phyloP scores from a whole-genome alignment of 345 rosid genomes.

The Rubroshorea leprosula region DNA sequence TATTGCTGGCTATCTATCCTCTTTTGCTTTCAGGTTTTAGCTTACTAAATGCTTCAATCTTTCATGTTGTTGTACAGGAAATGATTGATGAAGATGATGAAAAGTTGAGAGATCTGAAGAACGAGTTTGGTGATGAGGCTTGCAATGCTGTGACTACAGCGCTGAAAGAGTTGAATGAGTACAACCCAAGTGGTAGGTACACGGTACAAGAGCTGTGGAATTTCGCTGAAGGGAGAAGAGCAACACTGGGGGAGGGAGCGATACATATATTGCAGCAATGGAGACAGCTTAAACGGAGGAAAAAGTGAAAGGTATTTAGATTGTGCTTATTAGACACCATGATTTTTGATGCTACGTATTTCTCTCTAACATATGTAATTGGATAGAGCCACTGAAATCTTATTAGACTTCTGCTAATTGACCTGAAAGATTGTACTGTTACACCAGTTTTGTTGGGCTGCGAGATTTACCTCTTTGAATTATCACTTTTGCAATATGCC shows the following conservation, averaged over 20 bases:
- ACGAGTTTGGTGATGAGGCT: slow-evolving; percentile 43
- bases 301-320: no score
- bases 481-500: no score
- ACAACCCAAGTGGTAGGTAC: slow-evolving; percentile 52
- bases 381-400: no score
- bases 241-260: slow-evolving; percentile 44
- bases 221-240: slow-evolving; percentile 34
- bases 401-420: no score
- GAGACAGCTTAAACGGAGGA: slow-evolving; percentile 1
- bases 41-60: not conserved
- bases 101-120: slow-evolving; percentile 37
- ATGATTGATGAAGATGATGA: slow-evolving; percentile 46
- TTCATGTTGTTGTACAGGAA: slow-evolving; percentile 24
- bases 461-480: no score
- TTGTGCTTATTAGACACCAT: no score
- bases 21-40: not conserved
- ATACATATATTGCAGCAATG: slow-evolving; percentile 2
- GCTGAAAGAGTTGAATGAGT: slow-evolving; percentile 43
- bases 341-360: no score
- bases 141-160: slow-evolving; percentile 40
- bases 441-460: no score
- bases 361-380: no score
- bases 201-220: slow-evolving; percentile 56
- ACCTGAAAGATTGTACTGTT: no score
- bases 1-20: not conserved